A percentile compares a stretch with the other conserved stretches of the same genome.
These are phyloP conservation scores for Cercospora brassicicola DNA, from an alignment of 2,329 filamentous ascomycete genomes.

Conservation along the genomic window DNA sequence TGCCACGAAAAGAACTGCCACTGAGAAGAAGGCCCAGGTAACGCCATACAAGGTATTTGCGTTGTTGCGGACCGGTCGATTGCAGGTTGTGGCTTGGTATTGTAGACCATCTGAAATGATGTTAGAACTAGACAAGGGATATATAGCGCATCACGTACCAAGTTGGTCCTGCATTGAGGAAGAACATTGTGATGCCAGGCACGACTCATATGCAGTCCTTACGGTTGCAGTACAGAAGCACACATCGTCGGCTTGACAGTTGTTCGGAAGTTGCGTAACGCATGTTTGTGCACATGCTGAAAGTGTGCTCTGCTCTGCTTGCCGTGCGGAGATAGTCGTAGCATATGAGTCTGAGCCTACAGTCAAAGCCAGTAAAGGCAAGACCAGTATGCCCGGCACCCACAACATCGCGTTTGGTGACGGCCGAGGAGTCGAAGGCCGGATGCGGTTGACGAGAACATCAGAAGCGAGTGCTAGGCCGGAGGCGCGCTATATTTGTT, in stretches of 20 bases:
- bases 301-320: conserved; percentile 14
- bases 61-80: conserved; percentile 9
- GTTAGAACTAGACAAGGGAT: neutral
- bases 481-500: conserved; percentile 21
- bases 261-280: conserved; percentile 10
- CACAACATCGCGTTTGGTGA: conserved; percentile 16
- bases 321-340: conserved; percentile 13
- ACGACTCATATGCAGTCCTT: conserved; percentile 12
- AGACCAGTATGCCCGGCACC: conserved; percentile 20
- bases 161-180: conserved; percentile 13
- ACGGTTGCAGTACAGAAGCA: conserved; percentile 18
- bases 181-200: conserved; percentile 14
- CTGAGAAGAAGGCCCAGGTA: conserved; percentile 21
- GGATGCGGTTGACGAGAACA: conserved; percentile 15
- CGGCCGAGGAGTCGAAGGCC: conserved; percentile 15
- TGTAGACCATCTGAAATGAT: conserved; percentile 6
- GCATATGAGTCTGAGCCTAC: conserved; percentile 16
- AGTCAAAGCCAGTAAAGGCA: conserved; percentile 20
- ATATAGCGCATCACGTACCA: neutral
- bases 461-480: conserved; percentile 3
- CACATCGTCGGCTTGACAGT: conserved; percentile 10
- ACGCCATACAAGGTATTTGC: conserved; percentile 16
- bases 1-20: conserved; percentile 20
- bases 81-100: conserved; percentile 16
- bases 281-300: conserved; percentile 16